phyloP scores from a whole-genome alignment of 768 basidiomycete species.

The Candolleomyces eurysporus region DNA sequence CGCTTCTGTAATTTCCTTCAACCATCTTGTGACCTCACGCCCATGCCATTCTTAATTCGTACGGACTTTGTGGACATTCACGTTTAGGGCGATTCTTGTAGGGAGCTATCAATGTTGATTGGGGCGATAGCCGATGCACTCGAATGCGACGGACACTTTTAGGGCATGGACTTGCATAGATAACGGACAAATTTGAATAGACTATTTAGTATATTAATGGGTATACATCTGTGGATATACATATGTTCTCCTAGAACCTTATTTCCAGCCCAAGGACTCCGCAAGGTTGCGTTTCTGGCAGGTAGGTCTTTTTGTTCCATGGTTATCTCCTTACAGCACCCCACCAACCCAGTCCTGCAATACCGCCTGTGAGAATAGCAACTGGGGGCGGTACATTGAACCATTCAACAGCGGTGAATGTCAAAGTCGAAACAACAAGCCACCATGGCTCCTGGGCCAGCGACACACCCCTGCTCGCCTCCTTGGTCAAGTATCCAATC shows the following conservation, averaged over 20 bases:
- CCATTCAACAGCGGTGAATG: slow-evolving; percentile 42
- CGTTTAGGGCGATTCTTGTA: background rate
- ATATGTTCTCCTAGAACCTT: too few species aligned
- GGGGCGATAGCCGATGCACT: background rate
- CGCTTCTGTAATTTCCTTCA: background rate
- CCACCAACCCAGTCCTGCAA: slow-evolving; percentile 44
- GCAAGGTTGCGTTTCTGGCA: too few species aligned
- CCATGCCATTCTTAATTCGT: slow-evolving; percentile 15
- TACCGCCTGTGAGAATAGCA: slow-evolving; percentile 38
- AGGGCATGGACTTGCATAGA: too few species aligned
- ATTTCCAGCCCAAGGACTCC: too few species aligned
- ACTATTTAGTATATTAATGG: too few species aligned
- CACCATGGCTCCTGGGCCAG: slow-evolving; percentile 45
- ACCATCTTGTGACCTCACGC: background rate
- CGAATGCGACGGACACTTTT: too few species aligned
- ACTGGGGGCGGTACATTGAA: slow-evolving; percentile 37
- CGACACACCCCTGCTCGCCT: slow-evolving; percentile 24
- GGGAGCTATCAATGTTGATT: background rate
- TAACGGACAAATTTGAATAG: too few species aligned
- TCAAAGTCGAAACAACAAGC: slow-evolving; percentile 38
- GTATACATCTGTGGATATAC: too few species aligned
- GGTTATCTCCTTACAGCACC: slow-evolving; percentile 23
- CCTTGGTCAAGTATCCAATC: slow-evolving; percentile 32
- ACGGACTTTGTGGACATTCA: slow-evolving; percentile 14
- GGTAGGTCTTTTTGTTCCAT: too few species aligned